Evolutionary conservation across 306 rosid genomes (phyloP).

Genomic region (Rosa lucieae): DNA sequence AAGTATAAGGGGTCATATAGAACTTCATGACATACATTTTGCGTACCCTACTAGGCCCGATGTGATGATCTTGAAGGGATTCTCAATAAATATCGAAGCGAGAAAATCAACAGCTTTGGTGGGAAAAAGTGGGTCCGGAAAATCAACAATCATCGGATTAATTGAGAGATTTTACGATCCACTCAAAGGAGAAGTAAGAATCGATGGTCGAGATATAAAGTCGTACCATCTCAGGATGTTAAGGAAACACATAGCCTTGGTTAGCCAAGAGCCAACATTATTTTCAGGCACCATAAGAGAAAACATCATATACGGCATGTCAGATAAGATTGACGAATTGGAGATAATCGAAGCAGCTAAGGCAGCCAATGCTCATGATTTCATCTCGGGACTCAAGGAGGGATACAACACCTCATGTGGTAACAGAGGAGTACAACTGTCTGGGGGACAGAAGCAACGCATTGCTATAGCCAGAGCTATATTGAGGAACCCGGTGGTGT

Average conservation of each 20-base stretch:
- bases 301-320: conserved; percentile 63
- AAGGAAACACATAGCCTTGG: conserved; percentile 72
- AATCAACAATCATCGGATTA: conserved; percentile 78
- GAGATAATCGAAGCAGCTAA: conserved; percentile 70
- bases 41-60: conserved; percentile 77
- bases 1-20: conserved; percentile 51
- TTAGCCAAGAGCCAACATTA: conserved; percentile 81
- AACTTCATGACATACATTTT: conserved; percentile 51
- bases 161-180: conserved; percentile 89
- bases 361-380: conserved; percentile 86
- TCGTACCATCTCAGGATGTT: conserved; percentile 53
- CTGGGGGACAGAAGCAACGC: conserved; percentile 93
- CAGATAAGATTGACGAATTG: conserved; percentile 36
- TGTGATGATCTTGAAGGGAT: conserved; percentile 61
- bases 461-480: conserved; percentile 89
- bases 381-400: conserved; percentile 62
- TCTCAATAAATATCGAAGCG: conserved; percentile 65
- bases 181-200: conserved; percentile 41
- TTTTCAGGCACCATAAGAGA: conserved; percentile 73
- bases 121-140: conserved; percentile 85
- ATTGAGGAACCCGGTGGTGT: conserved; percentile 58
- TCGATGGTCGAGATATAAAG: conserved; percentile 68
- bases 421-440: conserved; percentile 67
- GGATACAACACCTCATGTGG: conserved; percentile 84
- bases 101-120: conserved; percentile 85